A percentile compares a stretch with the other conserved stretches of the same genome.
Evolutionary conservation across 2,329 filamentous ascomycete genomes (phyloP).

Genomic region (Aspergillus sclerotialis): DNA sequence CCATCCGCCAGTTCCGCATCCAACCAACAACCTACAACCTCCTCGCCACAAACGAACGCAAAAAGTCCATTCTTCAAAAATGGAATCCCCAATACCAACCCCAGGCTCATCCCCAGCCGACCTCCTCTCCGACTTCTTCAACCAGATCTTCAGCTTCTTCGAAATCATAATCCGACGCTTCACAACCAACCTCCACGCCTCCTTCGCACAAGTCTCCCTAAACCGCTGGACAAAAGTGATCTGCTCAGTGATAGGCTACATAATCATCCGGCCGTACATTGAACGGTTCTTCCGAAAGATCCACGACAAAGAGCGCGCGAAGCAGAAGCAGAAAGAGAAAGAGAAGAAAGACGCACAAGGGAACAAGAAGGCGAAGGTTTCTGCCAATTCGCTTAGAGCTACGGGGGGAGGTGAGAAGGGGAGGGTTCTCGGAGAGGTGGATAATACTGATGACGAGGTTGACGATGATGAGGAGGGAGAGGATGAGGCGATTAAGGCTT

Average conservation of each 20-base stretch:
- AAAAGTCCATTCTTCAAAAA: no score
- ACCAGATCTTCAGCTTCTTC: constrained; percentile 20
- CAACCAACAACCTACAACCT: no score
- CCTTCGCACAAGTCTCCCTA: constrained; percentile 37
- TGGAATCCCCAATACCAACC: no score
- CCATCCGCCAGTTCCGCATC: no score
- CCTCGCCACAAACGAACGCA: no score
- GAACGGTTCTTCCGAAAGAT: constrained; percentile 59
- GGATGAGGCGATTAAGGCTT: constrained; percentile 31
- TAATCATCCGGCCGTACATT: constrained; percentile 66
- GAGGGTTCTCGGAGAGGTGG: constrained; percentile 35
- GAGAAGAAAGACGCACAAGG: constrained; percentile 37
- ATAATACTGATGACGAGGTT: constrained; percentile 39
- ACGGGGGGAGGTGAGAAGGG: constrained; percentile 48
- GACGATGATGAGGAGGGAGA: constrained; percentile 37
- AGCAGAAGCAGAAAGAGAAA: constrained; percentile 52
- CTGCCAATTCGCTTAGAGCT: constrained; percentile 59
- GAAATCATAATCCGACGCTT: constrained; percentile 21
- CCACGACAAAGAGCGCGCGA: constrained; percentile 31
- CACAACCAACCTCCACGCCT: constrained; percentile 33
- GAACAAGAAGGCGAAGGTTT: constrained; percentile 46
- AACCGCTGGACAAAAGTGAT: constrained; percentile 59
- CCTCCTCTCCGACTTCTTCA: constrained; percentile 23
- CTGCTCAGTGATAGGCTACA: constrained; percentile 64
- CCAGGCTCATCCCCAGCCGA: constrained; percentile 13